Conservation (phyloP, 2,329 filamentous ascomycete genomes). For the Aspergillus costaricaensis region DNA sequence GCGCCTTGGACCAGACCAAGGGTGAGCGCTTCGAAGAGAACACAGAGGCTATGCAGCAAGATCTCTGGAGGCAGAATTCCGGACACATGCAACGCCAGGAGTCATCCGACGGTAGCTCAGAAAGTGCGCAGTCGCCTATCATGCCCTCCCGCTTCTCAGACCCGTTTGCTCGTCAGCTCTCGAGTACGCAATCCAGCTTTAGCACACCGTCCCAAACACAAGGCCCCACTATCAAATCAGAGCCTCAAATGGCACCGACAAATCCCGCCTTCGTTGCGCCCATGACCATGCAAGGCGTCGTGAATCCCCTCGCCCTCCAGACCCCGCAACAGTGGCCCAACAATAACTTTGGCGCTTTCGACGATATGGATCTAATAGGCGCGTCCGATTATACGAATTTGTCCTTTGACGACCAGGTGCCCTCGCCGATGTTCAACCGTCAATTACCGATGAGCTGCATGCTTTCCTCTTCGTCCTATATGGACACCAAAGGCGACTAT, state of each 20-base stretch:
- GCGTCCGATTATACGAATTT: constrained; percentile 33
- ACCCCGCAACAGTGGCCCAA: constrained; percentile 31
- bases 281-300: constrained; percentile 38
- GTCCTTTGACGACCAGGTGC: constrained; percentile 36
- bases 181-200: constrained; percentile 45
- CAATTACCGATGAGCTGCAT: constrained; percentile 39
- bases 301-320: constrained; percentile 41
- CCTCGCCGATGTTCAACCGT: constrained; percentile 40
- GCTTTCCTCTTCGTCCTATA: constrained; percentile 28
- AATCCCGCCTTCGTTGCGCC: constrained; percentile 26
- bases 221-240: constrained; percentile 31
- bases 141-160: constrained; percentile 34
- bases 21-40: constrained; percentile 63
- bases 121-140: constrained; percentile 53
- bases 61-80: constrained; percentile 55
- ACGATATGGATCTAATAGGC: constrained; percentile 38
- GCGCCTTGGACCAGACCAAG: constrained; percentile 56
- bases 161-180: constrained; percentile 34
- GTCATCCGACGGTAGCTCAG: constrained; percentile 60
- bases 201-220: constrained; percentile 38
- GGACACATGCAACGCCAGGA: constrained; percentile 55
- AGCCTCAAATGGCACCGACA: constrained; percentile 25
- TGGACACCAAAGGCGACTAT: constrained; percentile 37
- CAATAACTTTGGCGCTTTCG: constrained; percentile 31
- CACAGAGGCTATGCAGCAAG: constrained; percentile 56